phyloP scores from a whole-genome alignment of 805 yeast species.

The Yueomyces sp. region DNA sequence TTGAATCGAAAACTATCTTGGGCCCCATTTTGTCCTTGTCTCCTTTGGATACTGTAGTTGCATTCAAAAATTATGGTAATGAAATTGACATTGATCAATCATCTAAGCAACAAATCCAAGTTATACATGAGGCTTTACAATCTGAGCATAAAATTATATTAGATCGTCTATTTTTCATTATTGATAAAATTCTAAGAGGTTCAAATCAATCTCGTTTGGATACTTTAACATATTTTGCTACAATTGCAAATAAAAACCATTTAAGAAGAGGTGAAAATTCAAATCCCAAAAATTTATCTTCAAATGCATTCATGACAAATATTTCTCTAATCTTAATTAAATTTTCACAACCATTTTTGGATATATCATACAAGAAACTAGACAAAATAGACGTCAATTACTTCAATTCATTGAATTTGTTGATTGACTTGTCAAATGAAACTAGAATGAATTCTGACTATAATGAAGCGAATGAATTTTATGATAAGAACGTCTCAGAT shows the following conservation, averaged over 20 bases:
- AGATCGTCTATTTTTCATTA: constrained; percentile 53
- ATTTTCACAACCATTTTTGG: constrained; percentile 76
- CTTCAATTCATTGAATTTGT: constrained; percentile 35
- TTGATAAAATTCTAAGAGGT: constrained; percentile 66
- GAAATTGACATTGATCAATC: constrained; percentile 6
- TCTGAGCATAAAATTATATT: constrained; percentile 46
- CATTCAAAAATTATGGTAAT: constrained; percentile 33
- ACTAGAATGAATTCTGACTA: constrained; percentile 70
- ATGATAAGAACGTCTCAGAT: constrained; percentile 18
- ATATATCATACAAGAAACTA: constrained; percentile 47
- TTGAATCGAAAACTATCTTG: constrained; percentile 50
- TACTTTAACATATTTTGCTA: constrained; percentile 56
- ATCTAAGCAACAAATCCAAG: constrained; percentile 27
- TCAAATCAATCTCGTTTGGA: constrained; percentile 49
- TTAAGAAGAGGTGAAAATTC: constrained; percentile 80
- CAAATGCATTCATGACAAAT: constrained; percentile 76
- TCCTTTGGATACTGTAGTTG: constrained; percentile 47
- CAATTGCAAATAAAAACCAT: constrained; percentile 69
- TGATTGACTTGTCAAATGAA: constrained; percentile 64
- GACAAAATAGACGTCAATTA: constrained; percentile 68
- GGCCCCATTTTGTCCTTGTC: constrained; percentile 72
- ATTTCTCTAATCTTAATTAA: constrained; percentile 51
- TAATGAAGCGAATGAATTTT: constrained; percentile 51
- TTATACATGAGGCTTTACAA: constrained; percentile 47
- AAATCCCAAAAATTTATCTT: constrained; percentile 47